A percentile compares a stretch with the other conserved stretches of the same genome.
These are phyloP conservation scores for Vaccinium myrtillus DNA, from an alignment of 148 eudicot genomes.

Conservation along the genomic window DNA sequence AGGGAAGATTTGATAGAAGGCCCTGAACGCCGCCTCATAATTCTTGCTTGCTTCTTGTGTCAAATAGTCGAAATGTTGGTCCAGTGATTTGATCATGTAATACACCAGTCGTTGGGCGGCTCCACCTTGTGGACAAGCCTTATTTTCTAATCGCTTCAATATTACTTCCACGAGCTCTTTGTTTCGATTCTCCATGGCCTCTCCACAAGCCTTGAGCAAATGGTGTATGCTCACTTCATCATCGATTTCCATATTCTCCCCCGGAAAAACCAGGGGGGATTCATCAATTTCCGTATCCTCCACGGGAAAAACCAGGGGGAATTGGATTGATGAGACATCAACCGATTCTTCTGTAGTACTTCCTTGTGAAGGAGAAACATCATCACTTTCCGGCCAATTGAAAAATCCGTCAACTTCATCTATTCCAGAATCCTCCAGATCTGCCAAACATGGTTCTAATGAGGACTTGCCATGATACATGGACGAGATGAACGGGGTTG, in stretches of 20 bases:
- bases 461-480: background rate
- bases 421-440: background rate
- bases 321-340: background rate
- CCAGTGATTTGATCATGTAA: constrained; percentile 9
- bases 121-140: constrained; percentile 6
- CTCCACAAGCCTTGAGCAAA: constrained; percentile 18
- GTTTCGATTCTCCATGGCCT: constrained; percentile 16
- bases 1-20: constrained; percentile 19
- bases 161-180: background rate
- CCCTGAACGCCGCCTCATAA: background rate
- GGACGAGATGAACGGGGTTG: background rate
- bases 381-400: background rate
- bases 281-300: constrained; percentile 8
- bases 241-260: background rate
- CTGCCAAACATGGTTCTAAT: background rate
- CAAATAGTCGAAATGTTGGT: background rate
- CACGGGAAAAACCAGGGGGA: background rate
- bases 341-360: background rate
- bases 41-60: constrained; percentile 19
- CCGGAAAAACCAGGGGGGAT: background rate
- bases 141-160: constrained; percentile 14
- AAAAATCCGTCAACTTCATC: constrained; percentile 1
- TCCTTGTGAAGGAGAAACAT: background rate
- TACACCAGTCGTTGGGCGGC: constrained; percentile 6
- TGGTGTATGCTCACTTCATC: constrained; percentile 9